Conservation (phyloP, 306 rosid genomes). For the Hippophae rhamnoides region DNA sequence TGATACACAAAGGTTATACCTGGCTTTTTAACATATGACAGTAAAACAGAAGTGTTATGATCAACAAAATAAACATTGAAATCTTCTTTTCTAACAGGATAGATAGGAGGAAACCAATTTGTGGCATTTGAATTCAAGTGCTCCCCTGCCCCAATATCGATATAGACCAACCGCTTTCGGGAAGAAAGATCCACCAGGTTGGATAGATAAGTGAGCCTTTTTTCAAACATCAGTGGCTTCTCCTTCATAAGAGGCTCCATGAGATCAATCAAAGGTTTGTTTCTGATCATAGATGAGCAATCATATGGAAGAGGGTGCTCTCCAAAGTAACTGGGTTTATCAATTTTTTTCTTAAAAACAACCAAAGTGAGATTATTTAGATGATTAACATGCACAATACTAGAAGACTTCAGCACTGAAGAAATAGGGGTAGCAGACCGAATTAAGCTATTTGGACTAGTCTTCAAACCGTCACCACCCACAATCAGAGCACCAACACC, state of each 20-base stretch:
- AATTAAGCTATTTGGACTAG: constrained; percentile 38
- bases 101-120: constrained; percentile 58
- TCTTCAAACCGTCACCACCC: constrained; percentile 14
- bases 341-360: constrained; percentile 61
- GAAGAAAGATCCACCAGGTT: constrained; percentile 41
- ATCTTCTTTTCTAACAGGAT: constrained; percentile 49
- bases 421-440: constrained; percentile 73
- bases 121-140: constrained; percentile 24
- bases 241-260: constrained; percentile 65
- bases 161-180: constrained; percentile 45
- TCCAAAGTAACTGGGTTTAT: constrained; percentile 26
- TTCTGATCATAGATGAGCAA: constrained; percentile 40
- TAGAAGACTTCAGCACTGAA: constrained; percentile 54
- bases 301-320: constrained; percentile 37
- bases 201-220: constrained; percentile 41
- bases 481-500: constrained; percentile 70
- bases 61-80: constrained; percentile 71
- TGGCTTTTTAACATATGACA: constrained; percentile 50
- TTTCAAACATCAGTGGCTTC: constrained; percentile 17
- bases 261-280: constrained; percentile 37
- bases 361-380: constrained; percentile 41
- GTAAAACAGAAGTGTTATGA: constrained; percentile 53
- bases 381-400: constrained; percentile 46
- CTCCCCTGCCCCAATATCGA: constrained; percentile 60
- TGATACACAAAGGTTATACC: constrained; percentile 83